These are phyloP conservation scores for Phytophthora fragariaefolia DNA, from an alignment of 352 stramenopile genomes.

Conservation along the genomic window DNA sequence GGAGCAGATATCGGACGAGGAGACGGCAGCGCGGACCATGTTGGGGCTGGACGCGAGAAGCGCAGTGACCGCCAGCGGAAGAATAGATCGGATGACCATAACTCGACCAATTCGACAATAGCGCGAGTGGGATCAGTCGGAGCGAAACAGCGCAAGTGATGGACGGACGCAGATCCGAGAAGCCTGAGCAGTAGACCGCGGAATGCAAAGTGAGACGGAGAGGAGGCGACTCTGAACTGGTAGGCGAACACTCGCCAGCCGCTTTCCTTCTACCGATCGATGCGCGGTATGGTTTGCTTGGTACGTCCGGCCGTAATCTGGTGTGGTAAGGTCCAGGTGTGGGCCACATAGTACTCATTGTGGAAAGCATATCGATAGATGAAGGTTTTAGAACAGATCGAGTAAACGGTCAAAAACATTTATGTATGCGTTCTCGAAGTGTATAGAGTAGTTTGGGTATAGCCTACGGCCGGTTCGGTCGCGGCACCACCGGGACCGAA, in stretches of 20 bases:
- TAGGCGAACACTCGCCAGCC: not conserved
- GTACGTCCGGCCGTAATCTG: constrained; percentile 7
- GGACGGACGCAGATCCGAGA: constrained; percentile 10
- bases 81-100: constrained; percentile 16
- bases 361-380: not conserved
- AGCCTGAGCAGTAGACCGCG: constrained; percentile 14
- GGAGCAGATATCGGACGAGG: constrained; percentile 50
- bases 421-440: not conserved
- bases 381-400: not conserved
- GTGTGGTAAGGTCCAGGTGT: constrained; percentile 12
- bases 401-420: not conserved
- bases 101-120: constrained; percentile 31
- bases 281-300: no score
- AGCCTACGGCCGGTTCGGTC: not conserved
- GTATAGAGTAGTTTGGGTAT: constrained; percentile 8
- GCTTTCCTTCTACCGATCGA: constrained; percentile 21
- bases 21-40: constrained; percentile 25
- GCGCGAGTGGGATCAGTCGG: not conserved
- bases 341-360: not conserved
- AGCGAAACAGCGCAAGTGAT: constrained; percentile 5
- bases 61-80: constrained; percentile 22
- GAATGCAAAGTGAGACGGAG: constrained; percentile 36
- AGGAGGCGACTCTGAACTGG: not conserved
- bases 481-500: constrained; percentile 1
- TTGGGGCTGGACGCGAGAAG: constrained; percentile 2